These are phyloP conservation scores for Barbarea vulgaris DNA, from an alignment of 345 rosid species.

Conservation along the genomic window DNA sequence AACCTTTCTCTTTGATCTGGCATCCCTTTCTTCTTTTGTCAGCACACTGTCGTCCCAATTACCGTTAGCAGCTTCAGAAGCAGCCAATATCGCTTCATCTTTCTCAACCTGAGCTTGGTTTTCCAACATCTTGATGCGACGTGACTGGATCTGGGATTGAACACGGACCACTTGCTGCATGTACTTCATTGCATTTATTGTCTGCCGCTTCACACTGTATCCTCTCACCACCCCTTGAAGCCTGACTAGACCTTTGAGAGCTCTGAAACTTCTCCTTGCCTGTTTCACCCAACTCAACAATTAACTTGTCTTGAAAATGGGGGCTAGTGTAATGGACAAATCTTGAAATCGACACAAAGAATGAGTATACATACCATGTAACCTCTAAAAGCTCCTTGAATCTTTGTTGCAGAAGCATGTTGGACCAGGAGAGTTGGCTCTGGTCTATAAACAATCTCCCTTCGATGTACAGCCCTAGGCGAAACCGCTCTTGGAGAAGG, in stretches of 20 bases:
- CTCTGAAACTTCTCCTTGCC: constrained; percentile 94
- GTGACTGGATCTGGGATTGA: constrained; percentile 91
- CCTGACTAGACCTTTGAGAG: constrained; percentile 89
- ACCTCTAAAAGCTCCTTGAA: constrained; percentile 88
- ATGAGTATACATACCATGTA: constrained; percentile 53
- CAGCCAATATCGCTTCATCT: constrained; percentile 56
- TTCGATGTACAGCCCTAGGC: constrained; percentile 27
- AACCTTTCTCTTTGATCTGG: constrained; percentile 67
- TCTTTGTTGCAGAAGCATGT: constrained; percentile 79
- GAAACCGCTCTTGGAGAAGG: constrained; percentile 54
- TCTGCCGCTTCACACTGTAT: constrained; percentile 86
- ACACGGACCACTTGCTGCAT: constrained; percentile 93
- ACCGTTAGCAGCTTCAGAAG: constrained; percentile 61
- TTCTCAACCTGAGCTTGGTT: constrained; percentile 56
- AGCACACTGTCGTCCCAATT: constrained; percentile 93
- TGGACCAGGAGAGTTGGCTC: constrained; percentile 72
- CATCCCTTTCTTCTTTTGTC: constrained; percentile 80
- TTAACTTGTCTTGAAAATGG: neutral
- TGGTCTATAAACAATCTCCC: constrained; percentile 54
- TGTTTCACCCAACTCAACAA: constrained; percentile 36
- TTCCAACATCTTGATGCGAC: constrained; percentile 83
- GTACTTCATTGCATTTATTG: constrained; percentile 78
- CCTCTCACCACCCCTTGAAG: constrained; percentile 96
- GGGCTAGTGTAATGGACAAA: constrained; percentile 1
- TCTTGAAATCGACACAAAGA: constrained; percentile 17